phyloP scores from a whole-genome alignment of 306 rosid species.

The Fragaria vesca region DNA sequence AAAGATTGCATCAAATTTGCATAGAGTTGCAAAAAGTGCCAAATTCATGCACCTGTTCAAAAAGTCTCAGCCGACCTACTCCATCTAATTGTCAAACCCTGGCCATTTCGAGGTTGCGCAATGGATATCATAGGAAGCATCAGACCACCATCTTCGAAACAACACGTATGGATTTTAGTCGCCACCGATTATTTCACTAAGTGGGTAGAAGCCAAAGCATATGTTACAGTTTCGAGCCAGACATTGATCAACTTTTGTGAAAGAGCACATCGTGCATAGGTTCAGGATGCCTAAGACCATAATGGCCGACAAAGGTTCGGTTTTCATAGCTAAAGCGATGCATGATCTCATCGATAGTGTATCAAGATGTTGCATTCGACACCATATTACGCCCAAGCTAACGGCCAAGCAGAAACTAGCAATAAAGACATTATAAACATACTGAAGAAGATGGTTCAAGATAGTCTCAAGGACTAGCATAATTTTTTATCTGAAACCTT shows the following conservation, averaged over 20 bases:
- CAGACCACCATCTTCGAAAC: neutral
- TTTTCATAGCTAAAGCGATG: too few species aligned
- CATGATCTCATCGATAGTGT: too few species aligned
- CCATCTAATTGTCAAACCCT: neutral
- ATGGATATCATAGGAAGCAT: neutral
- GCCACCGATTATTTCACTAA: neutral
- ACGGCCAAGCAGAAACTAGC: too few species aligned
- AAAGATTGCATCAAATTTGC: neutral
- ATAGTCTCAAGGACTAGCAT: too few species aligned
- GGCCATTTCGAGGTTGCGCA: too few species aligned
- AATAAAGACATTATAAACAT: too few species aligned
- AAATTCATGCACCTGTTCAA: neutral
- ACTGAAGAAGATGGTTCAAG: too few species aligned
- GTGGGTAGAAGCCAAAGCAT: neutral
- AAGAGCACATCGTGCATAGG: neutral
- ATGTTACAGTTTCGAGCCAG: neutral
- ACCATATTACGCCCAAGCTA: too few species aligned
- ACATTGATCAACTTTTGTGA: neutral
- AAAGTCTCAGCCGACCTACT: neutral
- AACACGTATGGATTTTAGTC: neutral
- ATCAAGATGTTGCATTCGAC: too few species aligned
- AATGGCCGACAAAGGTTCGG: neutral
- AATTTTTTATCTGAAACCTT: too few species aligned
- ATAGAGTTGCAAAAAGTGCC: neutral
- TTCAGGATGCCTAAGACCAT: neutral